Conservation (phyloP, 805 yeast genomes). For the Schwanniomyces polymorphus region DNA sequence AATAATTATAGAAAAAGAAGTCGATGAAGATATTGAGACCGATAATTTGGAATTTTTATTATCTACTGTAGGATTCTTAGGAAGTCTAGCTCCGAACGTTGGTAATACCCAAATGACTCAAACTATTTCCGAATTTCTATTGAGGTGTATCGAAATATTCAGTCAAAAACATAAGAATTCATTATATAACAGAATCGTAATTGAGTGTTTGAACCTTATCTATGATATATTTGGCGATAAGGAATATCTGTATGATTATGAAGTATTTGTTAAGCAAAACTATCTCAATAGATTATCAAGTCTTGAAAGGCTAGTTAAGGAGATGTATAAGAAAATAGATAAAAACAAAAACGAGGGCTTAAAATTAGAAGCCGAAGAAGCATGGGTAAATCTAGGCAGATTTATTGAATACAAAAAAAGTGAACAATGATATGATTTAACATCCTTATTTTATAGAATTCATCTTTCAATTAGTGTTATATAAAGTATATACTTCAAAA, state of each 20-base stretch:
- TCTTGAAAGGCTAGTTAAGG: conserved; percentile 14
- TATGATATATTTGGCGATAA: conserved; percentile 83
- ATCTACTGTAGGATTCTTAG: conserved; percentile 53
- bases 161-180: conserved; percentile 23
- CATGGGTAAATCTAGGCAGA: conserved; percentile 63
- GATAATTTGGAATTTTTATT: conserved; percentile 37
- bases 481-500: neutral
- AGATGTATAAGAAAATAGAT: conserved; percentile 22
- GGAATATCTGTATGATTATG: conserved; percentile 61
- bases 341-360: conserved; percentile 54
- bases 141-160: conserved; percentile 16
- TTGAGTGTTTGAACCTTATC: conserved; percentile 63
- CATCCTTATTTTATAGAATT: neutral
- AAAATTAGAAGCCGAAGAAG: conserved; percentile 66
- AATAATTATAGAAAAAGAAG: conserved; percentile 1
- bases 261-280: conserved; percentile 59
- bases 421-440: conserved; percentile 13
- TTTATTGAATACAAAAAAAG: conserved; percentile 71
- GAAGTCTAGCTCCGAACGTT: conserved; percentile 47
- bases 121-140: conserved; percentile 47
- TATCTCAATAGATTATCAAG: conserved; percentile 37
- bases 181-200: conserved; percentile 34
- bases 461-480: neutral
- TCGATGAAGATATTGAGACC: conserved; percentile 3
- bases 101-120: conserved; percentile 46